Evolutionary conservation across 345 rosid species (phyloP).

Genomic region (Zanthoxylum bungeanum): DNA sequence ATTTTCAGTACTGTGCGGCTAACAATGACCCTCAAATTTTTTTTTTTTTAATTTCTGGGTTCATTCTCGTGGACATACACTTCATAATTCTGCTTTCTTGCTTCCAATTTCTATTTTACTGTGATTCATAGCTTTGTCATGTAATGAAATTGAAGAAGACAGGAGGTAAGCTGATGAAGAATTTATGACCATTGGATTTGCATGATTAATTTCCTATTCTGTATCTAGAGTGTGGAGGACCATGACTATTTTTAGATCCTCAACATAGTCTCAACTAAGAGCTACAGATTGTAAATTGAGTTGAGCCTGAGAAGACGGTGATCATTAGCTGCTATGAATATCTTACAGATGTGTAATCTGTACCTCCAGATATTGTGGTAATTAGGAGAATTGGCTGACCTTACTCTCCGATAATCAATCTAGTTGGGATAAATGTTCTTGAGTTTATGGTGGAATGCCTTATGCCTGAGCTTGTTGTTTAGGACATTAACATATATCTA

Average conservation of each 20-base stretch:
- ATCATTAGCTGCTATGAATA: not conserved
- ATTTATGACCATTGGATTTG: not conserved
- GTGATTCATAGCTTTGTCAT: not conserved
- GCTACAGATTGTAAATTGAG: not conserved
- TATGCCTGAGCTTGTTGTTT: conserved; percentile 1
- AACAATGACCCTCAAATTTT: conserved; percentile 20
- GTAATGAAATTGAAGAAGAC: not conserved
- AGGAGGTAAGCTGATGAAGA: not conserved
- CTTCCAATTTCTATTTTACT: not conserved
- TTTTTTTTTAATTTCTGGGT: not conserved
- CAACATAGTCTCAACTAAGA: not conserved
- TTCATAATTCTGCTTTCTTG: conserved; percentile 7
- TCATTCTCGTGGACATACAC: not conserved
- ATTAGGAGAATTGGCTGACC: not conserved
- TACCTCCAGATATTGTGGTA: not conserved
- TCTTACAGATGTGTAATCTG: not conserved
- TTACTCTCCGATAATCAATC: not conserved
- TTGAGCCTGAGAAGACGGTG: not conserved
- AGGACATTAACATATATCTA: not conserved
- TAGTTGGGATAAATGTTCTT: not conserved
- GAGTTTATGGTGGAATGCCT: not conserved
- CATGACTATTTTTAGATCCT: not conserved
- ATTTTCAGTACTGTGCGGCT: conserved; percentile 9
- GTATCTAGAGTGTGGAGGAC: not conserved
- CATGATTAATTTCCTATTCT: not conserved